Conservation (phyloP, 2,329 filamentous ascomycete genomes). For the Scolecobasidium constrictum region DNA sequence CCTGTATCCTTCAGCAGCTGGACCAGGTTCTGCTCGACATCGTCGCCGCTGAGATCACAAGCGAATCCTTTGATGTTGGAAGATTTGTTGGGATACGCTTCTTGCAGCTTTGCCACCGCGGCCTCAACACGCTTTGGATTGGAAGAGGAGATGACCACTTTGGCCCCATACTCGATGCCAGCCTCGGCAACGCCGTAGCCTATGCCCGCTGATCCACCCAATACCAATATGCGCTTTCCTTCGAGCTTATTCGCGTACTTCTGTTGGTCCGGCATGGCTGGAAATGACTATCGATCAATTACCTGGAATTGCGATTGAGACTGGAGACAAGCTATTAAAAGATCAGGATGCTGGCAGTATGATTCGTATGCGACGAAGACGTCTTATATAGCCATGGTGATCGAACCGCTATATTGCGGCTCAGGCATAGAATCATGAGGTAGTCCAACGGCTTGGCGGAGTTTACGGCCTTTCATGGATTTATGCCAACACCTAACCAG, state of each 20-base stretch:
- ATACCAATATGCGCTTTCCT: slow-evolving; percentile 41
- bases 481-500: too few relatives aligned
- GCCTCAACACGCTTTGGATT: slow-evolving; percentile 36
- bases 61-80: slow-evolving; percentile 32
- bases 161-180: slow-evolving; percentile 38
- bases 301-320: too few relatives aligned
- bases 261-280: slow-evolving; percentile 31
- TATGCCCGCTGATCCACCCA: slow-evolving; percentile 54
- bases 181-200: slow-evolving; percentile 51
- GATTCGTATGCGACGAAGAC: too few relatives aligned
- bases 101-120: slow-evolving; percentile 34
- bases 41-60: slow-evolving; percentile 36
- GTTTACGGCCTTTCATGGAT: too few relatives aligned
- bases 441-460: too few relatives aligned
- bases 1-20: slow-evolving; percentile 30
- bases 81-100: slow-evolving; percentile 28
- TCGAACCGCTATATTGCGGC: too few relatives aligned
- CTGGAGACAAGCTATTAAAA: too few relatives aligned
- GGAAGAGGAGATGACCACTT: slow-evolving; percentile 51
- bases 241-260: slow-evolving; percentile 39
- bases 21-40: slow-evolving; percentile 37
- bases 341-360: too few relatives aligned
- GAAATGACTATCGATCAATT: too few relatives aligned
- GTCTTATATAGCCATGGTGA: too few relatives aligned
- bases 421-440: too few relatives aligned